A percentile compares a stretch with the other conserved stretches of the same genome.
These are phyloP conservation scores for Coniochaeta sp. DNA, from an alignment of 2,329 filamentous ascomycete species.

Conservation along the genomic window DNA sequence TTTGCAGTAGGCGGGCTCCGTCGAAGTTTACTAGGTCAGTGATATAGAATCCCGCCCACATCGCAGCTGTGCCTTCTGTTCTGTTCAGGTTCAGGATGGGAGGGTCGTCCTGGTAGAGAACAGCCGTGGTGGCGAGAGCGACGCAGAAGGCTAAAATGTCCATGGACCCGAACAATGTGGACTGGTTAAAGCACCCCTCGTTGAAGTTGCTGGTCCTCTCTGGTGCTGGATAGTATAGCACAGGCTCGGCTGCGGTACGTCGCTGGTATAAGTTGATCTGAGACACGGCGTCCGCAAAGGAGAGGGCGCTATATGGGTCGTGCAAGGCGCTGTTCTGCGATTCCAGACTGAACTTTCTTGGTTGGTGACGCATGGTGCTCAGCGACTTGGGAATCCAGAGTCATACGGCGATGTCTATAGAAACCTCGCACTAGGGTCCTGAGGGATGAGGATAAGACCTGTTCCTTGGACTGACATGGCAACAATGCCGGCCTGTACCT, in stretches of 20 bases:
- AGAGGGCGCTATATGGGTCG: not conserved
- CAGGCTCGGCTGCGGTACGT: too few species aligned
- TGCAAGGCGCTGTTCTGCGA: too few species aligned
- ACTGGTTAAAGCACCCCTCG: not conserved
- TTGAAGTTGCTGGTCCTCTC: not conserved
- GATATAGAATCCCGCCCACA: not conserved
- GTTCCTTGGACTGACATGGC: too few species aligned
- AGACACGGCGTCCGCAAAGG: not conserved
- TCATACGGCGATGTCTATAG: too few species aligned
- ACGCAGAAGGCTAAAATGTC: not conserved
- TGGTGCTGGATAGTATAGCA: not conserved
- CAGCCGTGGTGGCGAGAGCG: not conserved
- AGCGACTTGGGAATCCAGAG: too few species aligned
- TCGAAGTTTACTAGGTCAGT: slow-evolving; percentile 1
- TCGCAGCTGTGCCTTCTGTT: too few species aligned
- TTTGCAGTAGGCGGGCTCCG: not conserved
- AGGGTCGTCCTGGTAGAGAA: not conserved
- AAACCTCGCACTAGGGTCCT: too few species aligned
- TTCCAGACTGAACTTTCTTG: too few species aligned
- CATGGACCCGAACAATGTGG: not conserved
- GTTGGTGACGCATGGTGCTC: too few species aligned
- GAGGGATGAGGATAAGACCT: too few species aligned
- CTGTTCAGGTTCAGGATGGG: not conserved
- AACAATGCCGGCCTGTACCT: too few species aligned
- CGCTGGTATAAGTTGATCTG: not conserved